A percentile compares a stretch with the other conserved stretches of the same genome.
These are phyloP conservation scores for Debaryomycetaceae sp. DNA, from an alignment of 1,139 yeast species.

Conservation along the genomic window DNA sequence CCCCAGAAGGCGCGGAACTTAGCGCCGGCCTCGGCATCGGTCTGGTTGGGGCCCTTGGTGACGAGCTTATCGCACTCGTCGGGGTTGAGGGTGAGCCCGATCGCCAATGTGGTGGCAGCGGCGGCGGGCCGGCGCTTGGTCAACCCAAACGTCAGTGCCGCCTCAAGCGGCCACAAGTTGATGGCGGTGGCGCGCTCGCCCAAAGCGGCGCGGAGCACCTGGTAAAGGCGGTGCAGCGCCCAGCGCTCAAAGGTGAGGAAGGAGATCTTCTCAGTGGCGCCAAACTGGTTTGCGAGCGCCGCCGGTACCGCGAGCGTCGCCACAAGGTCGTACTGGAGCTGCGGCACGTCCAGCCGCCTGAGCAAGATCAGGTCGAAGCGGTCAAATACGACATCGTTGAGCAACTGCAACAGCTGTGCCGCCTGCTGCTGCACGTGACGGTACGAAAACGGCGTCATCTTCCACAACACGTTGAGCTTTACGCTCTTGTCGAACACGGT, in stretches of 20 bases:
- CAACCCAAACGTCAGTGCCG: conserved; percentile 37
- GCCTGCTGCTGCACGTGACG: conserved; percentile 62
- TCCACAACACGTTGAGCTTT: conserved; percentile 75
- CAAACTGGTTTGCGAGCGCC: conserved; percentile 43
- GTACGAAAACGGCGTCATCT: conserved; percentile 71
- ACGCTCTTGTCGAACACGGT: conserved; percentile 73
- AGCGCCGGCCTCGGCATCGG: conserved; percentile 51
- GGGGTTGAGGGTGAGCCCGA: conserved; percentile 71
- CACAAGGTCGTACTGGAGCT: conserved; percentile 63
- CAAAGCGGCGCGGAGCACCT: conserved; percentile 59
- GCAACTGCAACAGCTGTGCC: conserved; percentile 56
- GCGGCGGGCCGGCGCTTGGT: conserved; percentile 53
- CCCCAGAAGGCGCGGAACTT: conserved; percentile 91
- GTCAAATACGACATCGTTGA: conserved; percentile 78
- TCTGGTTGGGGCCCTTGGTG: conserved; percentile 80
- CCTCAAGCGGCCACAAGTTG: conserved; percentile 30
- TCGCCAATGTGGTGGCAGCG: conserved; percentile 29
- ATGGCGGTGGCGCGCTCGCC: conserved; percentile 57
- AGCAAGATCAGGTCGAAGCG: conserved; percentile 84
- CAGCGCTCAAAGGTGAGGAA: conserved; percentile 68
- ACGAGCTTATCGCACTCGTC: conserved; percentile 75
- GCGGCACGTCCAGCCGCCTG: conserved; percentile 51
- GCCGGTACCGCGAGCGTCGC: conserved; percentile 47
- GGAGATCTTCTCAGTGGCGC: conserved; percentile 70
- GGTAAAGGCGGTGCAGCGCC: conserved; percentile 55